phyloP scores from a whole-genome alignment of 139 green algal genomes.

The Nannochloris sp. region DNA sequence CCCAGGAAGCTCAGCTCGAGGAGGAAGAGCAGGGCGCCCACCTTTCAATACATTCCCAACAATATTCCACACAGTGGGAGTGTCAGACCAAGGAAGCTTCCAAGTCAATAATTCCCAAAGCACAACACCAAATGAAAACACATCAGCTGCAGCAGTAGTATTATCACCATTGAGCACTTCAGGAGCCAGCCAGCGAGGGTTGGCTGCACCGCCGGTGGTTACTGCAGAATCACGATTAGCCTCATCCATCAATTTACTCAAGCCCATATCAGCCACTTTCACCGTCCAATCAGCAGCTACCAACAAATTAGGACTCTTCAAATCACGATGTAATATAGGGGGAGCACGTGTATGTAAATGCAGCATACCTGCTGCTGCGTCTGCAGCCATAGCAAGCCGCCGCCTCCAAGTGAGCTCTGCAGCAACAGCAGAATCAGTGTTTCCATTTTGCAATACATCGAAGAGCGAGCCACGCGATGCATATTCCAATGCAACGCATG shows the following conservation, averaged over 20 bases:
- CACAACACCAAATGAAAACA: constrained; percentile 47
- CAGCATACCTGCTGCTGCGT: constrained; percentile 46
- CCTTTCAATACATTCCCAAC: not conserved
- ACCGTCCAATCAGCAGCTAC: constrained; percentile 47
- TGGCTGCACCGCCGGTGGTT: constrained; percentile 22
- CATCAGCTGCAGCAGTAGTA: constrained; percentile 31
- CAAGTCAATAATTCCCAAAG: constrained; percentile 68
- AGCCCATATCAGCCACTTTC: constrained; percentile 39
- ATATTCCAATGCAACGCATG: constrained; percentile 5
- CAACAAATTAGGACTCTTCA: constrained; percentile 53
- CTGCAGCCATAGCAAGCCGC: constrained; percentile 14
- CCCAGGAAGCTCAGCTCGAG: not conserved
- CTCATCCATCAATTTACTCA: constrained; percentile 30
- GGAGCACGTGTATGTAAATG: constrained; percentile 77
- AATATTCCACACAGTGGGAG: not conserved
- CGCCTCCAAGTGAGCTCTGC: constrained; percentile 15
- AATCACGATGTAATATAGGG: constrained; percentile 79
- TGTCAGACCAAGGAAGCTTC: constrained; percentile 54
- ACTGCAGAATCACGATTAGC: not conserved
- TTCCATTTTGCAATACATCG: constrained; percentile 19
- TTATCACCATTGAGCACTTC: constrained; percentile 24
- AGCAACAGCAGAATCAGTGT: not conserved
- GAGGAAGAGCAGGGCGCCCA: not conserved
- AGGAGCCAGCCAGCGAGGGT: constrained; percentile 40
- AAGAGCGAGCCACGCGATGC: constrained; percentile 31